Evolutionary conservation across 306 rosid genomes (phyloP).

Genomic region (Prunus davidiana): DNA sequence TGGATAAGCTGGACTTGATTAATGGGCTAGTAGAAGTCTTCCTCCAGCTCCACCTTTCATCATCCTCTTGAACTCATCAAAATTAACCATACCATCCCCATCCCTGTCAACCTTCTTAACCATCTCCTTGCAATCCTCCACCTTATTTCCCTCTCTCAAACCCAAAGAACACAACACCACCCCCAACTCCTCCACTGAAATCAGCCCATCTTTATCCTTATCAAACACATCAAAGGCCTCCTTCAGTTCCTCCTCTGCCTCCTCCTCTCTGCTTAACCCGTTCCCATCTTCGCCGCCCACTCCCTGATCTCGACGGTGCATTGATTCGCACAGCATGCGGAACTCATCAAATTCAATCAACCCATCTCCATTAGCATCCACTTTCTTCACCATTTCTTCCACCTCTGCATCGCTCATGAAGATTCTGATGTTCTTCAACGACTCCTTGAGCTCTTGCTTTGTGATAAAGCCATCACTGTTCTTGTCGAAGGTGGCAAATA

Average conservation of each 20-base stretch:
- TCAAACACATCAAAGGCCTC: slow-evolving; percentile 90
- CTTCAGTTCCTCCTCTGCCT: slow-evolving; percentile 40
- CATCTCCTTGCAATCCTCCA: slow-evolving; percentile 76
- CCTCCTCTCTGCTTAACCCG: slow-evolving; percentile 1
- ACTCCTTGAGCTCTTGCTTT: slow-evolving; percentile 60
- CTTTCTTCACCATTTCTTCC: slow-evolving; percentile 55
- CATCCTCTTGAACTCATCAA: slow-evolving; percentile 80
- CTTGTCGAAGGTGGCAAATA: slow-evolving; percentile 75
- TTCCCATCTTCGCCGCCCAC: background rate
- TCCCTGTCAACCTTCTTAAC: slow-evolving; percentile 74
- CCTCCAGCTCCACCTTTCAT: slow-evolving; percentile 49
- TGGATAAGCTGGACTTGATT: background rate
- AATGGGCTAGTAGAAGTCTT: slow-evolving; percentile 24
- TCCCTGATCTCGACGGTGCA: background rate
- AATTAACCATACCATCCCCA: slow-evolving; percentile 96
- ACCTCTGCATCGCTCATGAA: slow-evolving; percentile 51
- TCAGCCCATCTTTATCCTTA: slow-evolving; percentile 62
- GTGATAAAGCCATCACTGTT: slow-evolving; percentile 75
- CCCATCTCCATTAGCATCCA: slow-evolving; percentile 78
- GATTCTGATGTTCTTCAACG: slow-evolving; percentile 60
- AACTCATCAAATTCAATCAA: slow-evolving; percentile 81
- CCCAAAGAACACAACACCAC: slow-evolving; percentile 60
- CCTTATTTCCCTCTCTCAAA: slow-evolving; percentile 58
- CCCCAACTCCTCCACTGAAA: slow-evolving; percentile 66
- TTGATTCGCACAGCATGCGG: slow-evolving; percentile 33